Evolutionary conservation across 2,329 filamentous ascomycete genomes (phyloP).

Genomic region (Teratosphaeria nubilosa): DNA sequence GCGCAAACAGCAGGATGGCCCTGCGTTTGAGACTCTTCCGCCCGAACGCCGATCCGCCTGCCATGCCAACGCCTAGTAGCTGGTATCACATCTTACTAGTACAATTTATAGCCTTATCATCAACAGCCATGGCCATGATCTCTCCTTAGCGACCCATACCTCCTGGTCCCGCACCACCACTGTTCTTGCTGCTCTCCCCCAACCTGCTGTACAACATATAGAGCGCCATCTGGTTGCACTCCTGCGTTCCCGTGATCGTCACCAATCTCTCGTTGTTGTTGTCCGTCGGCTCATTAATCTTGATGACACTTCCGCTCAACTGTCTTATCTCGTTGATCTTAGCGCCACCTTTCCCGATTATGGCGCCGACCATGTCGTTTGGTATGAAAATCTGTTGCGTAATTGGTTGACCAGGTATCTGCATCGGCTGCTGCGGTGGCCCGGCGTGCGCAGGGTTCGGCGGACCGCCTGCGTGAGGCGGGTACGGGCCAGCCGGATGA

Average conservation of each 20-base stretch:
- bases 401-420: slow-evolving; percentile 66
- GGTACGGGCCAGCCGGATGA: background rate
- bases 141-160: background rate
- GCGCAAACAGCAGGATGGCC: background rate
- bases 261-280: slow-evolving; percentile 97
- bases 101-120: background rate
- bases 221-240: slow-evolving; percentile 99
- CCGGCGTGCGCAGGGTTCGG: slow-evolving; percentile 50
- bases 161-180: slow-evolving; percentile 23
- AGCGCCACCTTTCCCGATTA: slow-evolving; percentile 94
- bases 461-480: slow-evolving; percentile 36
- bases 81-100: background rate
- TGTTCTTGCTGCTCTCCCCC: slow-evolving; percentile 49
- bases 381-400: slow-evolving; percentile 99
- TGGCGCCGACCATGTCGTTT: slow-evolving; percentile 98
- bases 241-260: slow-evolving; percentile 92
- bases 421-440: slow-evolving; percentile 63
- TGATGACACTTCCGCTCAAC: slow-evolving; percentile 94
- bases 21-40: background rate
- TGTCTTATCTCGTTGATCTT: slow-evolving; percentile 99
- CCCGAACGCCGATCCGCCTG: background rate
- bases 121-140: background rate
- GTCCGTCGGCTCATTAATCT: slow-evolving; percentile 98
- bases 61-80: background rate
- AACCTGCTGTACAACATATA: slow-evolving; percentile 98